Percentiles rank a stretch among this genome's conserved stretches.
Evolutionary conservation across 148 eudicot species (phyloP).

Genomic region (Fallopia convolvulus): DNA sequence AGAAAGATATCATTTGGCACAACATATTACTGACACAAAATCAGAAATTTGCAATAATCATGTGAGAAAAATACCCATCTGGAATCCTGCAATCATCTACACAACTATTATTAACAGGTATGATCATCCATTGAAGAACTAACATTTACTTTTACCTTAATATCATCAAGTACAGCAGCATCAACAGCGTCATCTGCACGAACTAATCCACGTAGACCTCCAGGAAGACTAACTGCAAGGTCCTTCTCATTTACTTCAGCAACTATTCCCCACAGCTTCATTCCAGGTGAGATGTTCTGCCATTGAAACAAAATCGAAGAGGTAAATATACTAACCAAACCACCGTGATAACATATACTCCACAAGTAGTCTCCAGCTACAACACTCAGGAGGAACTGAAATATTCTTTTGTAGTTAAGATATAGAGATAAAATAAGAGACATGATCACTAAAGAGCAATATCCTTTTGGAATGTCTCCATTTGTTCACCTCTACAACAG

Average conservation of each 20-base stretch:
- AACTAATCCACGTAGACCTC: slow-evolving; percentile 91
- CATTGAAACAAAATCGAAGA: not conserved
- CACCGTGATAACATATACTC: not conserved
- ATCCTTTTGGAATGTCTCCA: too few species aligned
- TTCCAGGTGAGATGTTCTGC: slow-evolving; percentile 86
- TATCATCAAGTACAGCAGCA: slow-evolving; percentile 27
- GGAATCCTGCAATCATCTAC: not conserved
- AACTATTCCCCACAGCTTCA: slow-evolving; percentile 94
- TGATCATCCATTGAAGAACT: not conserved
- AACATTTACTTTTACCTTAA: slow-evolving; percentile 26
- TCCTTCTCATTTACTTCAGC: slow-evolving; percentile 87
- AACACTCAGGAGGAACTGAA: not conserved
- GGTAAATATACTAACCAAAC: not conserved
- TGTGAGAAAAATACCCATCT: not conserved
- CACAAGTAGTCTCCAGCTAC: not conserved
- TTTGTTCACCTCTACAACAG: too few species aligned
- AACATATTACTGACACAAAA: not conserved
- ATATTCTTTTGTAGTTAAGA: not conserved
- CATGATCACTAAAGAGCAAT: not conserved
- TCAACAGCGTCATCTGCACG: slow-evolving; percentile 78
- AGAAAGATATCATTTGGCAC: not conserved
- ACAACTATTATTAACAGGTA: not conserved
- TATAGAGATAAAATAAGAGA: not conserved
- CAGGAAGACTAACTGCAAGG: slow-evolving; percentile 85
- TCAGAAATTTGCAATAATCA: not conserved